These are phyloP conservation scores for Dryadomyces quercivorus DNA, from an alignment of 2,329 filamentous ascomycete species.

Conservation along the genomic window DNA sequence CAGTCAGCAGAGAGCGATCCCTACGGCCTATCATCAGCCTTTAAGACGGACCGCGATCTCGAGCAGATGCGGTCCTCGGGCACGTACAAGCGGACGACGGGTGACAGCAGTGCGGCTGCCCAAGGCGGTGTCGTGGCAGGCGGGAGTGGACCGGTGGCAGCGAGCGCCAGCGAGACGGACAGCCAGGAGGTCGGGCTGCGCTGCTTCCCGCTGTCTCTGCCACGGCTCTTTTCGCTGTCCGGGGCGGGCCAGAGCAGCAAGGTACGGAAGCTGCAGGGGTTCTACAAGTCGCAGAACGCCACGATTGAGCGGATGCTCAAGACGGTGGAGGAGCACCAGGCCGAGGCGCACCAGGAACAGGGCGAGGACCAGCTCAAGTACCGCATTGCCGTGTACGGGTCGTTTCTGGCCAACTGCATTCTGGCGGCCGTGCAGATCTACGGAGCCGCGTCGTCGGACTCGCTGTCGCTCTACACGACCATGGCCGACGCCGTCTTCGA, in stretches of 20 bases:
- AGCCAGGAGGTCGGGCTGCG: slow-evolving; percentile 1
- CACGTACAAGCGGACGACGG: slow-evolving; percentile 52
- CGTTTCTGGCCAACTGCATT: slow-evolving; percentile 68
- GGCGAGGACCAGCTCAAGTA: slow-evolving; percentile 70
- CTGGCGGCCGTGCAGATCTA: slow-evolving; percentile 78
- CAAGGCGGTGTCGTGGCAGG: background rate
- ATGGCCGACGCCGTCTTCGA: slow-evolving; percentile 96
- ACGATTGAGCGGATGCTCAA: slow-evolving; percentile 88
- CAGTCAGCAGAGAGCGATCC: slow-evolving; percentile 62
- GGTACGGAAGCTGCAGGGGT: slow-evolving; percentile 48
- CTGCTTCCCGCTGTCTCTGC: slow-evolving; percentile 22
- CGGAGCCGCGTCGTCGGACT: slow-evolving; percentile 73
- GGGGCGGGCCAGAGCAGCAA: slow-evolving; percentile 21
- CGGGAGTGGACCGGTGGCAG: background rate
- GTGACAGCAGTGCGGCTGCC: background rate
- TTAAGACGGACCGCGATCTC: slow-evolving; percentile 70
- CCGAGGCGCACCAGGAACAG: slow-evolving; percentile 67
- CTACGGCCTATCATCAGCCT: slow-evolving; percentile 61
- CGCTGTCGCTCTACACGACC: slow-evolving; percentile 92
- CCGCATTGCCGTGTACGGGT: slow-evolving; percentile 53
- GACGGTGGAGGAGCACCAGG: slow-evolving; percentile 80
- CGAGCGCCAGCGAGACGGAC: background rate
- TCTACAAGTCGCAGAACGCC: slow-evolving; percentile 86
- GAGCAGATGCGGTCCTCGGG: slow-evolving; percentile 69
- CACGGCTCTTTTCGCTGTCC: slow-evolving; percentile 14